Conservation (phyloP, 805 yeast genomes). For the Candida coleopterorum region DNA sequence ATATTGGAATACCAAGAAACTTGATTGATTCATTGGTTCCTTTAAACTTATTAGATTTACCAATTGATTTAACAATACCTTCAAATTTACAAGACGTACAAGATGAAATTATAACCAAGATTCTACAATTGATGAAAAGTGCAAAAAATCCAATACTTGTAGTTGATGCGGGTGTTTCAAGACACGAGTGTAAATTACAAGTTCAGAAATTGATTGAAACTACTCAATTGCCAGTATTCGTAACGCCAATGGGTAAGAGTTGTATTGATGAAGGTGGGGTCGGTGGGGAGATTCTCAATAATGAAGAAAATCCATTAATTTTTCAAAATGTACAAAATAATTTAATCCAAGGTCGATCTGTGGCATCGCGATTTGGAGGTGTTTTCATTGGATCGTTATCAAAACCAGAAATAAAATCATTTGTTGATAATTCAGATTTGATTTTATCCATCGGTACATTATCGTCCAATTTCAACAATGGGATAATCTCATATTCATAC, state of each 20-base stretch:
- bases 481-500: constrained; percentile 36
- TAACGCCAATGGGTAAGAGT: constrained; percentile 40
- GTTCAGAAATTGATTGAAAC: constrained; percentile 28
- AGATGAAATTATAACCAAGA: constrained; percentile 29
- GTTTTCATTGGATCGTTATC: constrained; percentile 37
- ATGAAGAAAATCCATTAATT: constrained; percentile 21
- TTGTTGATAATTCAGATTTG: constrained; percentile 34
- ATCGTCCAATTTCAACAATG: constrained; percentile 38
- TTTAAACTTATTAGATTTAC: constrained; percentile 28
- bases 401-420: constrained; percentile 31
- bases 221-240: constrained; percentile 38
- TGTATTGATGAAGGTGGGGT: constrained; percentile 34
- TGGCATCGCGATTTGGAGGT: constrained; percentile 31
- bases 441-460: constrained; percentile 35
- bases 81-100: constrained; percentile 34
- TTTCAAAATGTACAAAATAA: constrained; percentile 19
- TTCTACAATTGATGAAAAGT: constrained; percentile 20
- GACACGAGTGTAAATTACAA: constrained; percentile 33
- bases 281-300: constrained; percentile 16
- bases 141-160: constrained; percentile 32
- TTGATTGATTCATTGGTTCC: constrained; percentile 36
- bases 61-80: constrained; percentile 29
- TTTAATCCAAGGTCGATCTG: constrained; percentile 16
- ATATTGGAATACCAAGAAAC: constrained; percentile 37
- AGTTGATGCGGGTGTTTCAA: constrained; percentile 38